Base-by-base conservation (phyloP, 345 rosid genomes). In the Mercurialis annua region DNA sequence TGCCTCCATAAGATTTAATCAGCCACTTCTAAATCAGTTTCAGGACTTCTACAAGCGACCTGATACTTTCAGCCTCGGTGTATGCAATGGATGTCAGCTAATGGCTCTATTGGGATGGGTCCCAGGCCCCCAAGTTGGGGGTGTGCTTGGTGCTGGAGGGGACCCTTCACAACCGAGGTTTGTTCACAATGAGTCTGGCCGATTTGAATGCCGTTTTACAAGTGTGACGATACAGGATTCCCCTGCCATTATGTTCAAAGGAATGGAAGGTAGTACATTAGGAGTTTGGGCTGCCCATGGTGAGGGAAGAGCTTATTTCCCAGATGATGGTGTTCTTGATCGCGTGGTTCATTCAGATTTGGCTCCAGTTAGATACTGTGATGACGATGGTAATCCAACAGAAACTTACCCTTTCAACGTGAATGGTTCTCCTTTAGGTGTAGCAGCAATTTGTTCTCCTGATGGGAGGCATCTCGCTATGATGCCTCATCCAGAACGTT, bases 231-330 rank as follows among this genome's bases (percentile, higher is more conserved):
- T 92, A 24, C 73, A 84, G 72, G 87, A 84, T 63, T 88, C 98
- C 1, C 97, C 96, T 0, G 89, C 97, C 2, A 80, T 92, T 36
- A 92, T 92, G 98, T 72, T 92, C 52, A 85, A 90, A 78, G 98
- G 97, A 62, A 90, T 90, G 98, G 93, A 83, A 51, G 98, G 97
- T 31, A 92, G 96, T 63, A 90, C 96, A 1, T 73, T 90, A 46
- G 98, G 98, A 20, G 96, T 92, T 24, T 92, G 97, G 98, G 89
- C 94, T n/a, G 96, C 98, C 65, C 97, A 92, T 60, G 98, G 98
- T 36, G 97, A 92, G 77, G 98, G 98, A 51, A 74, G 89, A 62
- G 97, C 97, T 12, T 92, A 90, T 57, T 92, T 92, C 75, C 98
- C 96, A 0, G 92, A 92, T 33, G 86, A 87, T 78, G 92, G 96